Base-by-base conservation (phyloP, 2,329 filamentous ascomycete species). In the Graphilbum ipis-grandicollis region DNA sequence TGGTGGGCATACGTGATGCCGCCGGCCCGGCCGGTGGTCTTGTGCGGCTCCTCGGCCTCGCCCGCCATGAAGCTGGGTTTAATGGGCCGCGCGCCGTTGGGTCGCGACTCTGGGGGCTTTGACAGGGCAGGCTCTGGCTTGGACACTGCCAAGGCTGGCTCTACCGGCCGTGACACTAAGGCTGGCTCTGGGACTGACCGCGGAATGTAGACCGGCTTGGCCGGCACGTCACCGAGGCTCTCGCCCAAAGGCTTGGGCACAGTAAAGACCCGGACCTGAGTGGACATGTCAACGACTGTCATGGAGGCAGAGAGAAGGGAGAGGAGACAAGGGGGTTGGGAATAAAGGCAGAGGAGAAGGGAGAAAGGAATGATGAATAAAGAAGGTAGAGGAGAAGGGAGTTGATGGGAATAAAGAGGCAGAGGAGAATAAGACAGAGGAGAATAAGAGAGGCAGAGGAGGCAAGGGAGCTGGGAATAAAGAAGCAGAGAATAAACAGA, bases 1-100 rank as follows among this genome's bases (percentile, higher is more conserved):
- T 98, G 88, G 40, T 76, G 68, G 23, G 85, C 79, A 58, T 90
- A 98, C 0, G 90, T 96, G 52, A 93, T 75, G 37, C 85, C 78
- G 6, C 72, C 79, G 47, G 71, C 67, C 46, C 85, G 77, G 6
- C 72, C 79, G 47, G 71, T 67, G 47, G 70, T 68, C 12, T 18
- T 28, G 46, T 71, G 68, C 39, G 63, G 56, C 49, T 69, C 56
- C 39, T 73, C 64, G 37, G 63, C 50, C 39, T 60, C 63, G 26
- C 31, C 19, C 3, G 38, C 37, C 42, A 43, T 45, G 15, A 36
- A 36, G 37, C 38, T 45, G 14, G 44, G 43, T 35, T 41, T 44
- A 36, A 46, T 44, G 22, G 37, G 34, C 13, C 43, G 33, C 12
- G 13, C 33, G n/a, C 42, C 32, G 36, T 35, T 60, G n/a, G n/a